A percentile compares a stretch with the other conserved stretches of the same genome.
phyloP scores from a whole-genome alignment of 805 yeast genomes.

The Candida oleophila region DNA sequence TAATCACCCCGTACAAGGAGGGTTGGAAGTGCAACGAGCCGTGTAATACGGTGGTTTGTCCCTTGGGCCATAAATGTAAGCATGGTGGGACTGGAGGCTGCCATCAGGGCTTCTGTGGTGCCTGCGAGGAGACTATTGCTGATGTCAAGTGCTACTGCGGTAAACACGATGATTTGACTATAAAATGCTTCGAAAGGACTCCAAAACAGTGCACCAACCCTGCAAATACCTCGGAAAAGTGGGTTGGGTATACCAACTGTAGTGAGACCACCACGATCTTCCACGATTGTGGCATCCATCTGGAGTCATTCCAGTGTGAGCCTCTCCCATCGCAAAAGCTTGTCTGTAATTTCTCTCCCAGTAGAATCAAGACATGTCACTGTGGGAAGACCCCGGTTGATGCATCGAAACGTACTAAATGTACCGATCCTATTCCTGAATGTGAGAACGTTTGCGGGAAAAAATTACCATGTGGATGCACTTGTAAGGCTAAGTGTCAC shows the following conservation, averaged over 20 bases:
- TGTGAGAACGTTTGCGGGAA: slow-evolving; percentile 70
- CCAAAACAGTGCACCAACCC: slow-evolving; percentile 33
- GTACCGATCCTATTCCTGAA: slow-evolving; percentile 78
- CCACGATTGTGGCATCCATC: slow-evolving; percentile 66
- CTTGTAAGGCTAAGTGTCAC: slow-evolving; percentile 71
- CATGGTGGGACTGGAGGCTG: slow-evolving; percentile 39
- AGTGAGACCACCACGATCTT: slow-evolving; percentile 41
- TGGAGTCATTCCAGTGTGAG: slow-evolving; percentile 52
- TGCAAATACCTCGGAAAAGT: slow-evolving; percentile 11
- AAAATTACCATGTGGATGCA: slow-evolving; percentile 66
- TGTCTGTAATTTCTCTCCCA: slow-evolving; percentile 65
- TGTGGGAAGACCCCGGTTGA: slow-evolving; percentile 67
- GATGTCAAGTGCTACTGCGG: slow-evolving; percentile 76
- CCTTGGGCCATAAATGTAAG: slow-evolving; percentile 65
- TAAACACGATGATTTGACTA: slow-evolving; percentile 31
- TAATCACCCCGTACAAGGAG: slow-evolving; percentile 60
- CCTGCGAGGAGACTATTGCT: slow-evolving; percentile 51
- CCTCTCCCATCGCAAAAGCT: slow-evolving; percentile 30
- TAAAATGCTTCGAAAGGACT: slow-evolving; percentile 45
- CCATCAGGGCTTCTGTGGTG: slow-evolving; percentile 83
- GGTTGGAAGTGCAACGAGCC: slow-evolving; percentile 68
- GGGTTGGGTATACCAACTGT: slow-evolving; percentile 38
- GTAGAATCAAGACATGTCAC: slow-evolving; percentile 60
- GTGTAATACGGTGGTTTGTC: slow-evolving; percentile 64
- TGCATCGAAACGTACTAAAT: slow-evolving; percentile 48